Evolutionary conservation across 441 rosid species (phyloP), one percentile per base, ranked within the genome.

Genomic region (Erodium texanum): DNA sequence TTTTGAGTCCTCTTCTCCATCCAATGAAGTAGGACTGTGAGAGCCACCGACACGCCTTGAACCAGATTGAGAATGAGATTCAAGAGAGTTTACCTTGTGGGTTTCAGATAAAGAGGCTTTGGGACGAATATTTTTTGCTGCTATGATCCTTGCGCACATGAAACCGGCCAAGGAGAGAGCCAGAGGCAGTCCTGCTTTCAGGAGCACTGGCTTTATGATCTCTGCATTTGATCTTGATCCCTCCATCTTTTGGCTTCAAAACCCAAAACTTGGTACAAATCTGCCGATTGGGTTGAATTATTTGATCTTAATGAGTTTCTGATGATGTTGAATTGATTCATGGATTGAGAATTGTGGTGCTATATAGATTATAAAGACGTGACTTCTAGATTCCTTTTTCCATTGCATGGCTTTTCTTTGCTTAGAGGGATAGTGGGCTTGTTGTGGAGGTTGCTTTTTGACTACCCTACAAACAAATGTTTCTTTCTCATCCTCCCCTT

Each of bases 151-250:
- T 0, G 89, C 85, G 66, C 41, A 77, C 41, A 83, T 7, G 68
- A 92, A 81, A 75, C 92, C 93, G 56, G 87, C 82, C 68, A 83
- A 73, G 32, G 96, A 85, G 18, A 92, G 0, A 20, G 72, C 87
- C 64, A 92, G 52, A 62, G 92, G 85, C 36, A 89, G 66, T 20
- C 89, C 86, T 70, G 88, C 86, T 77, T 82, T 87, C 19, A 92
- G 77, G 24, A 87, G 68, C 71, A 81, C 66, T 1, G 96, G 94
- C 82, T 75, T 86, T 62, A 86, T 62, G 64, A 68, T 70, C 56
- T 80, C 81, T 59, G 73, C 72, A 61, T 71, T 83, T 43, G 83
- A 80, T 36, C 75, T 38, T 19, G 93, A 9, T 66, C 73, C 65
- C 54, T 76, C 78, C 82, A 80, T 80, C 29, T 18, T 19, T 52